Percentiles rank a stretch among this genome's conserved stretches.
Conservation (phyloP, 495 filamentous ascomycete genomes). For the Penicillium antarcticum region DNA sequence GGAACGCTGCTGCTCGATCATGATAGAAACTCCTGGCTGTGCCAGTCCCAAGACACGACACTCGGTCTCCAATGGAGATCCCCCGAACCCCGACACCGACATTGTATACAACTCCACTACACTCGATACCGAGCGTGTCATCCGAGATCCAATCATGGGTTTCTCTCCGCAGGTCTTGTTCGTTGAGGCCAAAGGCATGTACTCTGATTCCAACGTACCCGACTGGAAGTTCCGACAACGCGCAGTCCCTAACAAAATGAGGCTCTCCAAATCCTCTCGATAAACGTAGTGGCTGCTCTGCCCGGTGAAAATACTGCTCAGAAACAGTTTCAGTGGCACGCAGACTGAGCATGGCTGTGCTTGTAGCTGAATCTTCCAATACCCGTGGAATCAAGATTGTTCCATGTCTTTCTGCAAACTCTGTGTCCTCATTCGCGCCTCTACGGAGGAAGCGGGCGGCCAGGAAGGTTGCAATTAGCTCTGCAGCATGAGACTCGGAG, state of each 20-base stretch:
- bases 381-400: slow-evolving; percentile 22
- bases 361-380: slow-evolving; percentile 9
- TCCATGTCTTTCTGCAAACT: slow-evolving; percentile 23
- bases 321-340: background rate
- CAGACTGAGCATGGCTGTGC: slow-evolving; percentile 2
- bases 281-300: slow-evolving; percentile 6
- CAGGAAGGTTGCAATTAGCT: slow-evolving; percentile 16
- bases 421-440: slow-evolving; percentile 9
- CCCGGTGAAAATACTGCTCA: slow-evolving; percentile 12
- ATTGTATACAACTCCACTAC: slow-evolving; percentile 39
- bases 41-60: slow-evolving; percentile 30
- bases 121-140: slow-evolving; percentile 35
- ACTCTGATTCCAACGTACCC: slow-evolving; percentile 30
- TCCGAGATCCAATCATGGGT: slow-evolving; percentile 19
- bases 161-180: slow-evolving; percentile 30
- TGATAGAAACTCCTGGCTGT: slow-evolving; percentile 17
- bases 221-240: background rate
- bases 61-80: slow-evolving; percentile 45
- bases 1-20: slow-evolving; percentile 12
- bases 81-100: slow-evolving; percentile 21
- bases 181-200: slow-evolving; percentile 34
- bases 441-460: slow-evolving; percentile 7
- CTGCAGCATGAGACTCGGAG: background rate
- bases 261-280: background rate
- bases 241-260: slow-evolving; percentile 4